These are phyloP conservation scores for Musa balbisiana DNA, from an alignment of 202 grass and related monocot genomes.

Conservation along the genomic window DNA sequence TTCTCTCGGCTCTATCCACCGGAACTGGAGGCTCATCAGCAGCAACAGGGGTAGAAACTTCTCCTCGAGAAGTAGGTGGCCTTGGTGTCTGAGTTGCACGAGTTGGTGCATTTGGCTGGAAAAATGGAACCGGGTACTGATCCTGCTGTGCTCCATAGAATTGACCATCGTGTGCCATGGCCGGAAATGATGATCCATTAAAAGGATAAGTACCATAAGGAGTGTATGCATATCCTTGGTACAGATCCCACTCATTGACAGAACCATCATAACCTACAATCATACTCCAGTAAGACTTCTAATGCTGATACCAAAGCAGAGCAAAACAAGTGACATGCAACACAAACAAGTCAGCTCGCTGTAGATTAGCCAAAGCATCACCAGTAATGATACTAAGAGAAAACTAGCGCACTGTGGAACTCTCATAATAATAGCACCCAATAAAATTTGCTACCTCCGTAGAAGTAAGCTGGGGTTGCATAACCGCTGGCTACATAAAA, in stretches of 20 bases:
- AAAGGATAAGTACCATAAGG: conserved; percentile 69
- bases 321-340: neutral
- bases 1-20: neutral
- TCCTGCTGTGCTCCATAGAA: conserved; percentile 72
- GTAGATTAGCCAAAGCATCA: neutral
- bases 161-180: conserved; percentile 56
- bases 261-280: conserved; percentile 54
- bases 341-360: neutral
- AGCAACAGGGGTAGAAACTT: conserved; percentile 9
- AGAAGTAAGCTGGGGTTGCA: conserved; percentile 38
- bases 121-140: conserved; percentile 68
- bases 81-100: conserved; percentile 5
- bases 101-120: conserved; percentile 53
- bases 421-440: too few species aligned
- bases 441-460: conserved; percentile 33
- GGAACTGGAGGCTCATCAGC: conserved; percentile 1
- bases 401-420: too few species aligned
- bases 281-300: neutral
- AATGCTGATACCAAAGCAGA: neutral
- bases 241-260: conserved; percentile 62
- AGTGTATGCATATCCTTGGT: conserved; percentile 78
- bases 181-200: conserved; percentile 64
- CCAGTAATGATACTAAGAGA: neutral
- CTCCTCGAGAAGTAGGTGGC: conserved; percentile 16
- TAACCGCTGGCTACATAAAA: conserved; percentile 32